These are phyloP conservation scores for Noccaea caerulescens DNA, from an alignment of 345 rosid species.

Conservation along the genomic window DNA sequence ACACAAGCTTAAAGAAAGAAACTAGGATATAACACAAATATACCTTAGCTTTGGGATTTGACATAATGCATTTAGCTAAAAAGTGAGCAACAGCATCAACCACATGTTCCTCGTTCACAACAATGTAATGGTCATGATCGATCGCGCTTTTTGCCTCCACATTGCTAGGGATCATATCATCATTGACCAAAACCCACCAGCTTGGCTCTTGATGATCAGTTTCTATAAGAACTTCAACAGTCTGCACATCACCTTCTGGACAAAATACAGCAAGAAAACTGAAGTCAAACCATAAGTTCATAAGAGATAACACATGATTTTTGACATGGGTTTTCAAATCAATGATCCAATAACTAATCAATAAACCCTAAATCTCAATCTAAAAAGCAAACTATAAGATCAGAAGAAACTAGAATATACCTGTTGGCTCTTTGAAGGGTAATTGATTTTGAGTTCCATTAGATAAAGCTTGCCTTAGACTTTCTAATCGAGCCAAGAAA, in stretches of 20 bases:
- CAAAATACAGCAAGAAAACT: constrained; percentile 6
- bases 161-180: constrained; percentile 80
- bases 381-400: background rate
- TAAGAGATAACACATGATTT: background rate
- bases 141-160: constrained; percentile 79
- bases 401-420: constrained; percentile 40
- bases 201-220: constrained; percentile 78
- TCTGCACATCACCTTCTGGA: constrained; percentile 65
- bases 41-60: constrained; percentile 85
- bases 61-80: constrained; percentile 85
- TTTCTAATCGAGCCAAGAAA: constrained; percentile 64
- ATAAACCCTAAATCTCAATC: background rate
- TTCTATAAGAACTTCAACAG: constrained; percentile 71
- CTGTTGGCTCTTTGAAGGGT: constrained; percentile 89
- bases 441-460: constrained; percentile 59
- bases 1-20: background rate
- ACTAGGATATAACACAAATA: background rate
- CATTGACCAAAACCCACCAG: constrained; percentile 98
- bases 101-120: constrained; percentile 79
- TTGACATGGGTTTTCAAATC: too few relatives aligned
- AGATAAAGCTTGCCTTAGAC: constrained; percentile 51
- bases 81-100: constrained; percentile 91
- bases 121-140: constrained; percentile 75
- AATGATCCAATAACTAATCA: background rate
- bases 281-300: background rate